Evolutionary conservation across 208 protist genomes (phyloP), one percentile per base, ranked within the genome.

Genomic region (Leishmania amazonensis): DNA sequence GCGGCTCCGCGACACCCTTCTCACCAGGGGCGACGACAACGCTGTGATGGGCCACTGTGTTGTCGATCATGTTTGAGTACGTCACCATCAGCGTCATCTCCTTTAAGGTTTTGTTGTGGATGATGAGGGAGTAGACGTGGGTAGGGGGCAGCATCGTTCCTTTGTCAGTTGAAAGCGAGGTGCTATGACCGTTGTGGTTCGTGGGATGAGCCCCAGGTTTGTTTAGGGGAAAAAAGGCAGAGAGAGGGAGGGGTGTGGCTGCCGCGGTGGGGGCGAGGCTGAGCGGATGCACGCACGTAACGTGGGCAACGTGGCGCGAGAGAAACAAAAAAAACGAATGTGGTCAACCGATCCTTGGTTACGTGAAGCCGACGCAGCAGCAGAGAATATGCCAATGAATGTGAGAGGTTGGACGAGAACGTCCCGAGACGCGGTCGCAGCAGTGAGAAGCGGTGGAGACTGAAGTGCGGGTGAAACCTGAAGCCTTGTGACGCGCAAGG

Each of bases 91-190:
- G 77, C 21, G 82, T 82, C 78, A 90, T 76, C 53, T 78, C 72
- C 65, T 86, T 74, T 17, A 31, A 58, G 0, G 89, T 86, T 3
- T 85, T 47, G 74, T 94, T 96, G 85, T 85, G 83, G 73, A 94
- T 87, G 15, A 90, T 65, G 42, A 81, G 79, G 47, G 92, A 94
- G 84, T 94, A 96, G 49, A 94, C 92, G 74, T 96, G 84, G n/a
- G 75, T 80, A 68, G 92, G 92, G 17, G 92, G 83, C 42, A 87
- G 85, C 90, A 94, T 94, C 28, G 47, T 83, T 74, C 42, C 21
- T n/a, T 7, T 49, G 3, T 49, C 40, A 17, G 68, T 31, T 28
- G 8, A 45, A 73, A 45, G 21, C 8, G 13, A 67, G 31, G 13
- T 67, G 60, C 60, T 67, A 38, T 67, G n/a, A 1, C 31, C 8